Percentiles rank a stretch among this genome's conserved stretches.
Evolutionary conservation across 179 eudicot species (phyloP).

Genomic region (Beta lomatogona): DNA sequence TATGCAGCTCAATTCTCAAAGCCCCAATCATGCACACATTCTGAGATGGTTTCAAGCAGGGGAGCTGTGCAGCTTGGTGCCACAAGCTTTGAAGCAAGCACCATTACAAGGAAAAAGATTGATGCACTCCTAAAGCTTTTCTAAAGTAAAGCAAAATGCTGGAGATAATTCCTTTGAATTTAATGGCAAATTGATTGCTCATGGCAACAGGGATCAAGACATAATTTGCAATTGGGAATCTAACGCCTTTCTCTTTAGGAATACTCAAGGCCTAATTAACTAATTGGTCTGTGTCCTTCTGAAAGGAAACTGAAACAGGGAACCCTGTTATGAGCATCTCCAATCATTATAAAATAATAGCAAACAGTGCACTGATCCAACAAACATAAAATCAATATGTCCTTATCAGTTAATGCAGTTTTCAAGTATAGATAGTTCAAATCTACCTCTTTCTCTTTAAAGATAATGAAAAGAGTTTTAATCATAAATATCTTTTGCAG

Average conservation of each 20-base stretch:
- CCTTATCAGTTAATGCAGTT: no score
- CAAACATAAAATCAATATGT: neutral
- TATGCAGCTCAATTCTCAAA: neutral
- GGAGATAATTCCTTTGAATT: neutral
- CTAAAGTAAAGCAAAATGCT: neutral
- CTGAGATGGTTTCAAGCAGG: neutral
- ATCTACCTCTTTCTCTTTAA: no score
- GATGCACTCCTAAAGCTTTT: neutral
- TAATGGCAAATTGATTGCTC: neutral
- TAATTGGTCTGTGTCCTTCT: neutral
- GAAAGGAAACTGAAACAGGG: neutral
- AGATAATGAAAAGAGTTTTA: neutral
- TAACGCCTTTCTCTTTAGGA: no score
- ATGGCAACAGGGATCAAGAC: no score
- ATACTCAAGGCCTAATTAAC: neutral
- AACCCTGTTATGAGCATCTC: neutral
- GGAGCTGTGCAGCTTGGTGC: neutral
- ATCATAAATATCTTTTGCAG: no score
- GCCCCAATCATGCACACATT: neutral
- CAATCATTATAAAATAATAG: neutral
- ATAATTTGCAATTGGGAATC: no score
- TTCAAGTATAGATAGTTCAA: no score
- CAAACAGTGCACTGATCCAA: neutral
- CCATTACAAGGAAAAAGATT: neutral
- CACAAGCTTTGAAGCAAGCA: neutral